Evolutionary conservation across 1,284 basidiomycete species (phyloP).

Genomic region (Pascua sp.): DNA sequence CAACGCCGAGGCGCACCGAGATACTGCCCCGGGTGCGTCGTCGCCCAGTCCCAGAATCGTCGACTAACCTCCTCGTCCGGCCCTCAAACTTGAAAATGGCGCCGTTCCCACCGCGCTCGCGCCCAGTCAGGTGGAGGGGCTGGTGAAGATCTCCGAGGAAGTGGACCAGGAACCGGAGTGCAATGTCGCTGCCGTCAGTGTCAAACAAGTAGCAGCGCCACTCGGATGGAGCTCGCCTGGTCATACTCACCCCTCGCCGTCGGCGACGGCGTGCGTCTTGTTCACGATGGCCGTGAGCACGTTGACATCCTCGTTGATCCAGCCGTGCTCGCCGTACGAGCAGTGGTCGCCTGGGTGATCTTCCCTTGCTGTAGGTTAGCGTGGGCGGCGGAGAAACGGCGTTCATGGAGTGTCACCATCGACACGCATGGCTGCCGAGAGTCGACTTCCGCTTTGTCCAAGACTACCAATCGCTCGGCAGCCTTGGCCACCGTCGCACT

Average conservation of each 20-base stretch:
- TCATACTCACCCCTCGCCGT: constrained; percentile 26
- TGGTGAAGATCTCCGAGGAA: constrained; percentile 88
- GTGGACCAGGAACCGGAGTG: constrained; percentile 84
- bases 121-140: constrained; percentile 81
- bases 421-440: no score
- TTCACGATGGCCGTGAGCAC: constrained; percentile 73
- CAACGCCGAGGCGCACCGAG: no score
- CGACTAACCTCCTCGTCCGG: constrained; percentile 32
- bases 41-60: no score
- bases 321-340: constrained; percentile 70
- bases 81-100: constrained; percentile 66
- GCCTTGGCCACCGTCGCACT: no score
- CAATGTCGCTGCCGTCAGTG: constrained; percentile 51
- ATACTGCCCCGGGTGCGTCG: no score
- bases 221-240: not conserved
- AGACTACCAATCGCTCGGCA: no score
- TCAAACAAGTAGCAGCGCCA: no score
- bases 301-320: constrained; percentile 65
- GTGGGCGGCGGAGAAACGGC: no score
- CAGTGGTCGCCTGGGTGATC: constrained; percentile 76
- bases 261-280: constrained; percentile 53
- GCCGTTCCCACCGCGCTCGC: constrained; percentile 79
- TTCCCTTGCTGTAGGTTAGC: constrained; percentile 25
- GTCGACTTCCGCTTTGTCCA: no score
- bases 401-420: no score